Base-by-base conservation (phyloP, 768 basidiomycete genomes). In the Pisolithus sp. region DNA sequence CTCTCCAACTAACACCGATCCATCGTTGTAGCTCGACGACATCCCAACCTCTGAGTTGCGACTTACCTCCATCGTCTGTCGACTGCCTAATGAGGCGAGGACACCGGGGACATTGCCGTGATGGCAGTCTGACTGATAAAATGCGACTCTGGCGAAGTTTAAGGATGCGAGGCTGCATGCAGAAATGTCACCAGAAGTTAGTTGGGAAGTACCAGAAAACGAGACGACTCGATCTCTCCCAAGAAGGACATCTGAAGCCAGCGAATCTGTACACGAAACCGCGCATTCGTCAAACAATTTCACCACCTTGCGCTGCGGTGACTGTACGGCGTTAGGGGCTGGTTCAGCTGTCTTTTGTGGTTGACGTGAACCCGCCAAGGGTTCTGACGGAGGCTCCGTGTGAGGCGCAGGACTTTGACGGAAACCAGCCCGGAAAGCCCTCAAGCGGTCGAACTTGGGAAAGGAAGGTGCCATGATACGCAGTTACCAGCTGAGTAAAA, bases 131-230 rank as follows among this genome's bases (percentile, higher is more conserved):
- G 43, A 5, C 9, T 30, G 43, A 6, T 30, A 17, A 24, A 45
- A 45, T 4, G 43, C 24, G n/a, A 77, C 51, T 36, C 79, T 68
- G 5, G 74, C 77, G 46, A 78, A 81, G 53, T 83, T 82, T 55
- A 82, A 58, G 2, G 77, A 75, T 26, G 81, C 82, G 21, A 83
- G 68, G 8, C 82, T 81, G 54, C 82, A 83, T 6, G 80, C 71
- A 21, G 81, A 75, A 10, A 47, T n/a, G 30, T 47, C 52, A 4
- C 46, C 45, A 18, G 70, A 66, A 39, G 60, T 59, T 46, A 81
- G 82, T 57, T 83, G 81, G 41, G 79, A 73, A 9, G 74, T 70
- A 10, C 78, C 75, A 9, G 58, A 62, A 56, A 73, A 68, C 4
- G 73, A 76, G 36, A 75, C 67, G 44, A 80, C 64, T 38, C 65